These are phyloP conservation scores for Hirschioporus abietinus DNA, from an alignment of 768 basidiomycete genomes.

Conservation along the genomic window DNA sequence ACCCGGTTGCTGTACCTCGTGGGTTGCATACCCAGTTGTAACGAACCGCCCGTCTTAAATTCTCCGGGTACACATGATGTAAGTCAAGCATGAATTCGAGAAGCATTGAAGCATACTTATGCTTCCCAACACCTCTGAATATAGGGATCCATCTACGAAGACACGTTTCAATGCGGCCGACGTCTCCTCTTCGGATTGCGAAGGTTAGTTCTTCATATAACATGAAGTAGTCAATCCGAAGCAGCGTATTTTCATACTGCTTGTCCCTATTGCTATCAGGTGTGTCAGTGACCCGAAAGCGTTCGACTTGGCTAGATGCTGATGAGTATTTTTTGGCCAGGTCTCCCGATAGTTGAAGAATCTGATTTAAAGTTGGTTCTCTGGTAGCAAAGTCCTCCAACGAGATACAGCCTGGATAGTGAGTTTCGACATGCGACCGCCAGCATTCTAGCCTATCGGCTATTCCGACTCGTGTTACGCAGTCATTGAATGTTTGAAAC, in stretches of 20 bases:
- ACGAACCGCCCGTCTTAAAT: slow-evolving; percentile 15
- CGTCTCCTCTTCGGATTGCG: slow-evolving; percentile 29
- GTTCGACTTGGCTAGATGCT: slow-evolving; percentile 16
- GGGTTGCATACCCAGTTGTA: slow-evolving; percentile 29
- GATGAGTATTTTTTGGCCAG: slow-evolving; percentile 21
- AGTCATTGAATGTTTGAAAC: slow-evolving; percentile 31
- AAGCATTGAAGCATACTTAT: slow-evolving; percentile 29
- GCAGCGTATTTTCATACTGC: slow-evolving; percentile 28
- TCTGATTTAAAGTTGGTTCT: slow-evolving; percentile 21
- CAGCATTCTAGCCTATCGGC: slow-evolving; percentile 26
- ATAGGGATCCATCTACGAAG: slow-evolving; percentile 25
- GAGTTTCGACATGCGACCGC: slow-evolving; percentile 18
- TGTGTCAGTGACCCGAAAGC: slow-evolving; percentile 5
- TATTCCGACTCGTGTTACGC: slow-evolving; percentile 26
- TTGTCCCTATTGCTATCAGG: slow-evolving; percentile 21
- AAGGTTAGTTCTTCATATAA: slow-evolving; percentile 36
- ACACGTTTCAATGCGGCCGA: slow-evolving; percentile 26
- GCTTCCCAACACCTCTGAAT: slow-evolving; percentile 27
- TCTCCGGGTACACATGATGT: slow-evolving; percentile 16
- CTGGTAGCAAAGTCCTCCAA: too few relatives aligned
- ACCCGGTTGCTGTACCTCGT: slow-evolving; percentile 25
- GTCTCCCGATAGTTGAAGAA: slow-evolving; percentile 14
- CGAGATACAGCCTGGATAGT: background rate
- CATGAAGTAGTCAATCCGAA: slow-evolving; percentile 28
- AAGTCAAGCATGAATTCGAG: slow-evolving; percentile 20